phyloP scores from a whole-genome alignment of 176 grass and related monocot genomes.

The Oryza punctata region DNA sequence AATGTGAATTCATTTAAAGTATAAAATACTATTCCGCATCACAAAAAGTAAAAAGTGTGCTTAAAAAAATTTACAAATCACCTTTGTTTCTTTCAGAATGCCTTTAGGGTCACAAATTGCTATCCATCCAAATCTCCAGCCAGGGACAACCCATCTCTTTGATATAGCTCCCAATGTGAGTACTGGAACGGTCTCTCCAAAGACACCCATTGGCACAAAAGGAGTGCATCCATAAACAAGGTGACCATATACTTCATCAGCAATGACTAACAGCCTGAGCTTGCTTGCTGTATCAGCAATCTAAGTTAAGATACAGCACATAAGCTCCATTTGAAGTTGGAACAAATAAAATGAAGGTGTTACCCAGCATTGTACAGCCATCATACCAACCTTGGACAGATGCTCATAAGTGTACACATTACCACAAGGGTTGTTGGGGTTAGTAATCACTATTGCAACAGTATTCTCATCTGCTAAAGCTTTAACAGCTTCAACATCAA shows the following conservation, averaged over 20 bases:
- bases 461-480: constrained; percentile 68
- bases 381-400: constrained; percentile 49
- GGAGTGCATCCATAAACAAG: constrained; percentile 61
- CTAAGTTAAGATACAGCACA: constrained; percentile 27
- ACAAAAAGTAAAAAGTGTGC: neutral
- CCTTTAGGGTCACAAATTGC: constrained; percentile 59
- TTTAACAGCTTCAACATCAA: constrained; percentile 65
- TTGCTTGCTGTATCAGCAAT: constrained; percentile 62
- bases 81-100: constrained; percentile 67
- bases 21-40: neutral
- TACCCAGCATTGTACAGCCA: neutral
- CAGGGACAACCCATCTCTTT: constrained; percentile 76
- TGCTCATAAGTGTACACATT: constrained; percentile 61
- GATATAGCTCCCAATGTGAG: constrained; percentile 76
- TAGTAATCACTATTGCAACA: constrained; percentile 63
- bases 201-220: constrained; percentile 69
- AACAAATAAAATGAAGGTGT: constrained; percentile 5
- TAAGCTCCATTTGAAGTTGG: neutral
- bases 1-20: constrained; percentile 8
- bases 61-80: constrained; percentile 18
- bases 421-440: constrained; percentile 76
- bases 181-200: constrained; percentile 59
- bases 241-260: constrained; percentile 76
- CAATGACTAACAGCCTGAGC: constrained; percentile 68
- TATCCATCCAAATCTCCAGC: constrained; percentile 86